Conservation (phyloP, 768 basidiomycete species). For the Mycena capillaripes region DNA sequence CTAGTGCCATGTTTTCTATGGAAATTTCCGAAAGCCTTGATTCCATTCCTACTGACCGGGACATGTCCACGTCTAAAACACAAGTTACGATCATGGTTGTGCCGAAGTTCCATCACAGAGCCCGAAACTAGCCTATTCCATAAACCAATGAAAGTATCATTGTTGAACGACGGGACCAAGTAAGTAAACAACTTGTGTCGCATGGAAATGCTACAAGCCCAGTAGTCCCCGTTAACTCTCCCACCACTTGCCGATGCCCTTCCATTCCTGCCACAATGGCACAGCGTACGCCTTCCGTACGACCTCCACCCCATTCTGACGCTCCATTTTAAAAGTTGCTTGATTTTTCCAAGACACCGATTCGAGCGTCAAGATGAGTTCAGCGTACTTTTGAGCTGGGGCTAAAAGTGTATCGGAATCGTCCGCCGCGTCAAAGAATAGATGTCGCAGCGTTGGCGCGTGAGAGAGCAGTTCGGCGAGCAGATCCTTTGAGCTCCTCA, state of each 20-base stretch:
- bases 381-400: neutral
- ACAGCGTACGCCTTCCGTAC: neutral
- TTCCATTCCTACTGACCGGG: no score
- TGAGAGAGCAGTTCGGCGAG: neutral
- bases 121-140: no score
- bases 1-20: no score
- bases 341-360: slow-evolving; percentile 6
- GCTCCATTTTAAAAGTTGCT: neutral
- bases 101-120: no score
- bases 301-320: neutral
- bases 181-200: no score
- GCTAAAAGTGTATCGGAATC: neutral
- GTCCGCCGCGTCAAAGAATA: neutral
- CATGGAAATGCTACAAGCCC: no score
- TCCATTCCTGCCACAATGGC: neutral
- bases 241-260: slow-evolving; percentile 7
- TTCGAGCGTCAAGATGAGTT: neutral
- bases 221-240: neutral
- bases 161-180: no score
- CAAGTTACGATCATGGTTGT: no score
- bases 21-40: no score
- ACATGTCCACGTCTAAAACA: no score
- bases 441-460: neutral
- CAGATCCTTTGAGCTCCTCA: neutral
- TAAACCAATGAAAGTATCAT: no score